Percentiles rank a stretch among this genome's conserved stretches.
phyloP scores from a whole-genome alignment of 495 filamentous ascomycete genomes.

The Tirmania nivea region DNA sequence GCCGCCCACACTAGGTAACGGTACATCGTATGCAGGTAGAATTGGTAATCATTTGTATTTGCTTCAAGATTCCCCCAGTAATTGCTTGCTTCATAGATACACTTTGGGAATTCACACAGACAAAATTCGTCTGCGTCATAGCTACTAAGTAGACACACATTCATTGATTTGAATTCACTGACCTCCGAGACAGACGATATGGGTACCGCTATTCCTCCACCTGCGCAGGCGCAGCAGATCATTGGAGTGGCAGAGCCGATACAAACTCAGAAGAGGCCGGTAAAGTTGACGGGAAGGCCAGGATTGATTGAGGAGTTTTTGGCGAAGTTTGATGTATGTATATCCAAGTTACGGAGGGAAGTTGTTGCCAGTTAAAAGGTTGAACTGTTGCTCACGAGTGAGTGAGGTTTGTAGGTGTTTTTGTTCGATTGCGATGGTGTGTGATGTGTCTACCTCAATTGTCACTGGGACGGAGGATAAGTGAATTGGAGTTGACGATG shows the following conservation, averaged over 20 bases:
- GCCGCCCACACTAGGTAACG: too few species aligned
- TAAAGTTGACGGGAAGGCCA: slow-evolving; percentile 58
- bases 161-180: too few species aligned
- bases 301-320: slow-evolving; percentile 59
- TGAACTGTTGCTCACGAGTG: neutral
- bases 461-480: neutral
- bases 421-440: slow-evolving; percentile 93
- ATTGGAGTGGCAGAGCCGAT: neutral
- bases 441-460: slow-evolving; percentile 8
- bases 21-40: too few species aligned
- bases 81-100: too few species aligned
- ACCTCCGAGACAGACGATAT: neutral
- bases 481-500: too few species aligned
- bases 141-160: too few species aligned
- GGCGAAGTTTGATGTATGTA: slow-evolving; percentile 71
- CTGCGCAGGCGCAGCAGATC: neutral
- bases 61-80: too few species aligned
- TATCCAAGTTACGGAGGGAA: neutral
- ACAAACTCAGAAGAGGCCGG: neutral
- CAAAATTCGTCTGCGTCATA: too few species aligned
- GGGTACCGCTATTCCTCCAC: neutral
- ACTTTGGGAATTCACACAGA: too few species aligned
- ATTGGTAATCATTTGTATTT: too few species aligned
- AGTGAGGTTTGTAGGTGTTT: slow-evolving; percentile 40
- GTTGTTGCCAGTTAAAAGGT: neutral